Evolutionary conservation across 495 filamentous ascomycete species (phyloP), one percentile per base, ranked within the genome.

Genomic region (Rusavskia elegans): DNA sequence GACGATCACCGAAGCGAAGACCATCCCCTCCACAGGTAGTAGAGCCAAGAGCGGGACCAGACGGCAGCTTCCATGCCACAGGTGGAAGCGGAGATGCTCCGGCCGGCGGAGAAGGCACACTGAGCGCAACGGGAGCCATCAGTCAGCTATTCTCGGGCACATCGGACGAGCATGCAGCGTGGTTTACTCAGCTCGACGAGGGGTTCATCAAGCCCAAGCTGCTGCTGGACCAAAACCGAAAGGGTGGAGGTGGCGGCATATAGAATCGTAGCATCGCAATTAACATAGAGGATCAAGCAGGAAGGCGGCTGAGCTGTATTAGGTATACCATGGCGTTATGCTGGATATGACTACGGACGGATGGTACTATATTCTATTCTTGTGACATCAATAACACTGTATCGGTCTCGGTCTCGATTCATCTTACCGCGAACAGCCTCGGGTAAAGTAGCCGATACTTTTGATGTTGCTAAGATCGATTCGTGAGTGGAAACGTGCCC

Each of bases 191-290:
- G 66, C 68, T 98, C 50, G 92, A 98, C 65, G 92, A 98, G 64
- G 87, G 86, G 29, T 97, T 86, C 65, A 93, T 98, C 64, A 98
- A 98, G 72, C 92, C 92, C 10, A 87, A 79, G 58, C 71, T 98
- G 50, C 66, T 98, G 52, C 75, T 98, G 37, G 90, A 97, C 70
- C 81, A 81, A 36, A 62, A 62, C 37, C 45, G 53, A 36, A 62
- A 59, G 36, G 59, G 59, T 16, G 57, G 59, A 20, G 48, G 51
- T 11, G 40, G 32, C 32, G 57, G 59, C 50, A 46, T 53, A 40
- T 48, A 49, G 46, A 17, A 17, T 27, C 9, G 19, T 20, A 23
- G 23, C 30, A 25, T 54, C 21, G 14, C 5, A 40, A 3, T 35
- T 10, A 7, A 8, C 10, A 35, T 35, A 35, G 32, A 35, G 2